Percentiles rank a stretch among this genome's conserved stretches.
Conservation (phyloP, 2,329 filamentous ascomycete species). For the Sporothrix mexicana region DNA sequence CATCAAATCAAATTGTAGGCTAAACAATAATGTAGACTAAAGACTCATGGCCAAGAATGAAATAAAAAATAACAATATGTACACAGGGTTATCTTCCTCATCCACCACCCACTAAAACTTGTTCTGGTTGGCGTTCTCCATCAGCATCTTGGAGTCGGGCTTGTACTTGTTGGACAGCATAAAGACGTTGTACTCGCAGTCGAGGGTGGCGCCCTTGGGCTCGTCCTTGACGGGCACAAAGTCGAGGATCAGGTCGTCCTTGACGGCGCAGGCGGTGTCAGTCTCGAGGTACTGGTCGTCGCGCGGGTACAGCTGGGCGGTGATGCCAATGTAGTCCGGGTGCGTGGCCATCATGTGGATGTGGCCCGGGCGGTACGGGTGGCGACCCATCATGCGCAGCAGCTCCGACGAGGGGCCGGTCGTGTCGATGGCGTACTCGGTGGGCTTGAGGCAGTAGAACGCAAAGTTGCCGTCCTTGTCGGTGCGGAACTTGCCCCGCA, state of each 20-base stretch:
- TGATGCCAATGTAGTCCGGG: conserved; percentile 63
- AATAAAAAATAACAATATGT: no score
- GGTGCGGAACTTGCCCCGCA: conserved; percentile 70
- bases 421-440: conserved; percentile 49
- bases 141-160: conserved; percentile 42
- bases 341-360: conserved; percentile 63
- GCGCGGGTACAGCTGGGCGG: conserved; percentile 71
- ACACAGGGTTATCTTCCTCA: no score
- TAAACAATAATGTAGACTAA: no score
- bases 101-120: conserved; percentile 6
- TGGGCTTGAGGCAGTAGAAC: conserved; percentile 62
- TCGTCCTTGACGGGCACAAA: conserved; percentile 46
- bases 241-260: conserved; percentile 47
- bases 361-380: conserved; percentile 63
- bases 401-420: conserved; percentile 60
- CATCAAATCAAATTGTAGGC: no score
- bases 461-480: conserved; percentile 67
- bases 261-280: conserved; percentile 50
- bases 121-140: conserved; percentile 26
- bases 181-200: conserved; percentile 49
- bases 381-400: conserved; percentile 60
- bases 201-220: conserved; percentile 41
- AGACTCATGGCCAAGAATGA: no score
- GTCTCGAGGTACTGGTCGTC: conserved; percentile 60
- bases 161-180: conserved; percentile 45